phyloP scores from a whole-genome alignment of 164 flowering plant species.

The Akebia trifoliata region DNA sequence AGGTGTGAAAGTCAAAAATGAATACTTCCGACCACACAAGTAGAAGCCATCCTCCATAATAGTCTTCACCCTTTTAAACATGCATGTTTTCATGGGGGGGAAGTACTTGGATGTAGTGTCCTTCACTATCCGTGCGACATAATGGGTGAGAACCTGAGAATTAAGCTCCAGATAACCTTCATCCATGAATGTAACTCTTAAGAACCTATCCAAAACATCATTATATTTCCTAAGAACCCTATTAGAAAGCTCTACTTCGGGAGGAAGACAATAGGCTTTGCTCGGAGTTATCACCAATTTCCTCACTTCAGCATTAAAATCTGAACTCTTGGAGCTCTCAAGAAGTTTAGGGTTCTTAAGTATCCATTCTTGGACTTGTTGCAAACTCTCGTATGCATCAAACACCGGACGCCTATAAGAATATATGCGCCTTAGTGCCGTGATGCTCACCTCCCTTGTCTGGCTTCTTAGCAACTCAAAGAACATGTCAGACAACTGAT shows the following conservation, averaged over 20 bases:
- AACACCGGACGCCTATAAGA: slow-evolving; percentile 49
- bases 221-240: slow-evolving; percentile 74
- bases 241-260: slow-evolving; percentile 91
- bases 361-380: slow-evolving; percentile 62
- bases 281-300: slow-evolving; percentile 87
- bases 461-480: slow-evolving; percentile 54
- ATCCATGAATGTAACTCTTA: slow-evolving; percentile 95
- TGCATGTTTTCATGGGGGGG: slow-evolving; percentile 54
- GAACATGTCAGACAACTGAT: slow-evolving; percentile 57
- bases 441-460: slow-evolving; percentile 44
- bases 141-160: slow-evolving; percentile 38
- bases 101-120: slow-evolving; percentile 38
- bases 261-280: slow-evolving; percentile 86
- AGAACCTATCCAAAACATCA: slow-evolving; percentile 61
- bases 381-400: slow-evolving; percentile 52
- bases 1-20: slow-evolving; percentile 83
- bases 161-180: slow-evolving; percentile 75
- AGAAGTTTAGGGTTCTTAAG: slow-evolving; percentile 56
- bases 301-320: slow-evolving; percentile 62
- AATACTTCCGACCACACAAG: slow-evolving; percentile 73
- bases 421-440: slow-evolving; percentile 64
- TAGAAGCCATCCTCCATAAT: slow-evolving; percentile 59
- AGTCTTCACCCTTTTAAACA: slow-evolving; percentile 54
- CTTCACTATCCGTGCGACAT: slow-evolving; percentile 61
- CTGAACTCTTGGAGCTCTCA: slow-evolving; percentile 28